Base-by-base conservation (phyloP, 2,329 filamentous ascomycete species). In the Aspergillus glaucus region DNA sequence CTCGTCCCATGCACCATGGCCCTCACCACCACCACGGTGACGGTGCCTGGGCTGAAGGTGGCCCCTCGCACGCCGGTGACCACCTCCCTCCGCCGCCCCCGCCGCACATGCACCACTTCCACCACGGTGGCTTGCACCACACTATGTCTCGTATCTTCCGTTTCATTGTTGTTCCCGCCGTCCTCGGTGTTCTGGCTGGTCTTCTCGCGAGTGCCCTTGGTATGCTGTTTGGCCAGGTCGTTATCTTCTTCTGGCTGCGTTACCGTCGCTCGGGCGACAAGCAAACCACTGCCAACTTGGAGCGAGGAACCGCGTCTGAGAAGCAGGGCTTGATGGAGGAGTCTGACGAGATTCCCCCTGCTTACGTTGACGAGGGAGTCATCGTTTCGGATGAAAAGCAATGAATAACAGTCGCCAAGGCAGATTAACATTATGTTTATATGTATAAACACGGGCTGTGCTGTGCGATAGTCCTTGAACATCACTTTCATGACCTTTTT, bases 171-270 rank as follows among this genome's bases (percentile, higher is more conserved):
- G 60, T 76, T 43, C 74, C 73, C 3, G 70, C 71, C 26, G 55
- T 73, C n/a, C 56, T 75, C 5, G 74, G 74, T 39, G 63, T 76
- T 28, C 59, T 73, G 22, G 72, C 72, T 24, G 73, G 72, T 49
- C 56, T 76, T 47, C 63, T 68, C 40, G 72, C 73, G 24, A 72
- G 69, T 50, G 70, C 69, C 8, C 54, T 76, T 40, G 74, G 73
- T 43, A 73, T 75, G 69, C 57, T 76, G n/a, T 62, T 75, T 41
- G 73, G 73, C 26, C 72, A 75, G 58, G 56, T 66, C 26, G 64
- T 75, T 39, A 63, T 73, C 26, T 74, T 71, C 58, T 44, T 76
- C 42, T 75, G 74, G 72, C 62, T 66, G 44, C 67, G 66, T 49
- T 68, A 65, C 55, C 69, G 65, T 44, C 65, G 66, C 19, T 60